phyloP scores from a whole-genome alignment of 352 stramenopile genomes.

The Phytophthora multivora region DNA sequence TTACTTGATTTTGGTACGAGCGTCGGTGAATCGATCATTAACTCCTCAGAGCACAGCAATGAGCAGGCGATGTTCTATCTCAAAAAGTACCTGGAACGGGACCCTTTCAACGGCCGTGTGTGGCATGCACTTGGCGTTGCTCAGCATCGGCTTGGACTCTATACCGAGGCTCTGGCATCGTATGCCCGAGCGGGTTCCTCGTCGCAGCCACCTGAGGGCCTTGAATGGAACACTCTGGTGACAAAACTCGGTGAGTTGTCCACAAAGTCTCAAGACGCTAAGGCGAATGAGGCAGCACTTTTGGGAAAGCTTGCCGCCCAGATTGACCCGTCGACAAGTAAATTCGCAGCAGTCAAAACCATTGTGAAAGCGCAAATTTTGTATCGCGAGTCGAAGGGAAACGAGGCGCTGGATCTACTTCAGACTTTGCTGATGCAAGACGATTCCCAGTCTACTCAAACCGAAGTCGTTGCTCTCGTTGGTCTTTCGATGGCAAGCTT shows the following conservation, averaged over 20 bases:
- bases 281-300: conserved; percentile 14
- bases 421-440: conserved; percentile 26
- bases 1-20: conserved; percentile 31
- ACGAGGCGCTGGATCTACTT: conserved; percentile 33
- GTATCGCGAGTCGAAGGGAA: conserved; percentile 26
- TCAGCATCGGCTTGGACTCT: conserved; percentile 61
- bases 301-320: conserved; percentile 29
- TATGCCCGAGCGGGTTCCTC: conserved; percentile 36
- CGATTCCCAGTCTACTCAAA: conserved; percentile 16
- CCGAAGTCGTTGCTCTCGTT: conserved; percentile 32
- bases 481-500: conserved; percentile 47
- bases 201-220: conserved; percentile 6
- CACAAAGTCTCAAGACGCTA: background rate
- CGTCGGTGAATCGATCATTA: conserved; percentile 22
- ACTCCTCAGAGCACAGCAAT: conserved; percentile 22
- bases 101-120: conserved; percentile 57
- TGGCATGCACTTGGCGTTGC: conserved; percentile 72
- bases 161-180: conserved; percentile 43
- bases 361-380: conserved; percentile 39
- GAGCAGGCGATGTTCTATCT: conserved; percentile 75
- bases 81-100: conserved; percentile 81
- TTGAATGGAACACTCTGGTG: conserved; percentile 51
- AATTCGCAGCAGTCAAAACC: conserved; percentile 15
- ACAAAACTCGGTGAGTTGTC: conserved; percentile 32
- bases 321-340: conserved; percentile 6